phyloP scores from a whole-genome alignment of 2,329 filamentous ascomycete species.

The Bipolaris zeicola region DNA sequence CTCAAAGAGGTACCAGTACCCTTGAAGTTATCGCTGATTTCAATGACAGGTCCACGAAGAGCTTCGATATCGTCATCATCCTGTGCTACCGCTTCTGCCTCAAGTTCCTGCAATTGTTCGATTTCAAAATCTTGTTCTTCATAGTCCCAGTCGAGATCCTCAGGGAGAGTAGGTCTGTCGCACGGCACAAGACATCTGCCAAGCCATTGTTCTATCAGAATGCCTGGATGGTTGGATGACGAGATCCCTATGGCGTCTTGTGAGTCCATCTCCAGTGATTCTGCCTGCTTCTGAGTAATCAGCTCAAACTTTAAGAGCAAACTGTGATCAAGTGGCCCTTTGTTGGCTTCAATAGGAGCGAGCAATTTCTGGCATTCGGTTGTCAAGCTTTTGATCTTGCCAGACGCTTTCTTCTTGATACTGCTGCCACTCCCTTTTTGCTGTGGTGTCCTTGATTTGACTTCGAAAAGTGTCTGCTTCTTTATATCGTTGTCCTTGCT shows the following conservation, averaged over 20 bases:
- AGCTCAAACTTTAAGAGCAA: slow-evolving; percentile 62
- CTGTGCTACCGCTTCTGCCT: slow-evolving; percentile 60
- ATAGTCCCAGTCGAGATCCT: slow-evolving; percentile 60
- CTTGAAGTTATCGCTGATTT: slow-evolving; percentile 50
- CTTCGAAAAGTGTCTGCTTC: slow-evolving; percentile 68
- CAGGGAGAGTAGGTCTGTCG: slow-evolving; percentile 51
- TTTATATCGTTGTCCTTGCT: slow-evolving; percentile 70
- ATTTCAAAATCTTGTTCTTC: slow-evolving; percentile 67
- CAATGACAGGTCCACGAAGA: slow-evolving; percentile 38
- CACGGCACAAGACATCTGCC: slow-evolving; percentile 57
- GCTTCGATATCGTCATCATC: slow-evolving; percentile 59
- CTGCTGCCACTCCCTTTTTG: slow-evolving; percentile 43
- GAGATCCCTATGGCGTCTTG: slow-evolving; percentile 50
- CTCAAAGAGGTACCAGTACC: slow-evolving; percentile 33
- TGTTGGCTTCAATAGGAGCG: slow-evolving; percentile 30
- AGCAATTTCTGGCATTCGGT: slow-evolving; percentile 31
- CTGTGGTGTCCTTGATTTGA: slow-evolving; percentile 50
- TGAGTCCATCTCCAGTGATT: slow-evolving; percentile 63
- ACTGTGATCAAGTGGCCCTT: slow-evolving; percentile 28
- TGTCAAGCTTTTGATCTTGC: slow-evolving; percentile 48
- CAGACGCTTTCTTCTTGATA: slow-evolving; percentile 47
- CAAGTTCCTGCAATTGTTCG: slow-evolving; percentile 65
- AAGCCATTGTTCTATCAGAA: slow-evolving; percentile 62
- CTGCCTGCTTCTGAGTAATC: slow-evolving; percentile 66
- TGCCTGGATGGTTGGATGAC: slow-evolving; percentile 31